Conservation (phyloP, 2,329 filamentous ascomycete genomes). For the Dactylellina sp. region DNA sequence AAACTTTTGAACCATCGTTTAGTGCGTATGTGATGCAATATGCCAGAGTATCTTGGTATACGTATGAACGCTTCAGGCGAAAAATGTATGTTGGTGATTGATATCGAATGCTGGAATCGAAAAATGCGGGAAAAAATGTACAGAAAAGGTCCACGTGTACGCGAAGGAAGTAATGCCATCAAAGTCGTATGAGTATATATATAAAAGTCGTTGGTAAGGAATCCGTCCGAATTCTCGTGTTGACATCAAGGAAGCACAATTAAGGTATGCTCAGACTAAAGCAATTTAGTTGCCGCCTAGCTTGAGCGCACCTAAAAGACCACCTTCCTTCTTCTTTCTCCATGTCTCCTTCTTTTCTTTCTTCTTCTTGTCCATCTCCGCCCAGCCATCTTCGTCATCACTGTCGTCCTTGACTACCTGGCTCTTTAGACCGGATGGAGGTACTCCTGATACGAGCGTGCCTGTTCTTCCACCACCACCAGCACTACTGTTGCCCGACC, state of each 20-base stretch:
- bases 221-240: conserved; percentile 29
- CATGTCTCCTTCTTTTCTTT: conserved; percentile 76
- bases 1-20: conserved; percentile 46
- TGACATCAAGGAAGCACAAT: conserved; percentile 24
- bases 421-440: conserved; percentile 61
- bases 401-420: conserved; percentile 67
- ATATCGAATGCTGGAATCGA: conserved; percentile 35
- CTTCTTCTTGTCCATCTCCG: conserved; percentile 76
- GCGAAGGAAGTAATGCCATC: conserved; percentile 46
- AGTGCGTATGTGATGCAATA: conserved; percentile 15
- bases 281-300: conserved; percentile 42
- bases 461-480: conserved; percentile 63
- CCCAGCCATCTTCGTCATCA: conserved; percentile 76
- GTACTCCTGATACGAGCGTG: conserved; percentile 65
- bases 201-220: conserved; percentile 39
- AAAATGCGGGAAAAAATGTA: conserved; percentile 44
- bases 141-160: conserved; percentile 51
- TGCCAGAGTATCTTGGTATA: conserved; percentile 15
- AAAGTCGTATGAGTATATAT: conserved; percentile 56
- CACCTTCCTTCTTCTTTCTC: conserved; percentile 70
- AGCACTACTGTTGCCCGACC: conserved; percentile 63
- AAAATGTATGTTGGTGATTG: conserved; percentile 20
- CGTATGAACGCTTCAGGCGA: conserved; percentile 26
- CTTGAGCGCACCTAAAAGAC: conserved; percentile 55
- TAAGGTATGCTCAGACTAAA: background rate